Evolutionary conservation across 2,329 filamentous ascomycete genomes (phyloP), one percentile per base, ranked within the genome.

Genomic region (Cercospora janseana): DNA sequence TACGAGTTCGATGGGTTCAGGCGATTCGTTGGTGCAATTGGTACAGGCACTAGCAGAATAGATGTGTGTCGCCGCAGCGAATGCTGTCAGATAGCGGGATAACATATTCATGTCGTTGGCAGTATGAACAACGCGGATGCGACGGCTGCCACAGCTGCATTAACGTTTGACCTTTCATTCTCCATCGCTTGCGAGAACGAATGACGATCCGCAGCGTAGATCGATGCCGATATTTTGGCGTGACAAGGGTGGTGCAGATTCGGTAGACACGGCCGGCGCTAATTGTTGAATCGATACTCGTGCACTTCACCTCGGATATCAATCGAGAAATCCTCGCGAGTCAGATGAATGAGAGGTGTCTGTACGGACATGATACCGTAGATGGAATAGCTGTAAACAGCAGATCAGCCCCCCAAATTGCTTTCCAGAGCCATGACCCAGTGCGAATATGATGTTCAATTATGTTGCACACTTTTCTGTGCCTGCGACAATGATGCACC

Each of bases 11-110:
- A 51, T 51, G 1, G 54, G 54, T 15, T 57, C 47, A 3, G 54
- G 34, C 6, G 54, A 57, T 13, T 54, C 54, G 41, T 54, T 57
- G n/a, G 51, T 54, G 44, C 51, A 57, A 29, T 46, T 46, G 8
- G 40, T 52, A 31, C 53, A 55, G 10, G 49, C 53, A 6, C 26
- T n/a, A 10, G 24, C 29, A 24, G 45, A 23, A 15, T 27, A 8
- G 6, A 16, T 10, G 5, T 38, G 21, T n/a, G 10, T n/a, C 4
- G 34, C 34, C 12, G 16, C 31, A 12, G 40, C 29, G 6, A 50
- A 28, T 21, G 47, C 40, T 44, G 41, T 27, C 4, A 29, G 10
- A 21, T 3, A 38, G 12, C 34, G 34, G 6, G 24, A 38, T n/a
- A 38, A 7, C 34, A 38, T 38, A 18, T 23, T 38, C n/a, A n/a